Base-by-base conservation (phyloP, 768 basidiomycete species). In the Flagelloscypha sp. region DNA sequence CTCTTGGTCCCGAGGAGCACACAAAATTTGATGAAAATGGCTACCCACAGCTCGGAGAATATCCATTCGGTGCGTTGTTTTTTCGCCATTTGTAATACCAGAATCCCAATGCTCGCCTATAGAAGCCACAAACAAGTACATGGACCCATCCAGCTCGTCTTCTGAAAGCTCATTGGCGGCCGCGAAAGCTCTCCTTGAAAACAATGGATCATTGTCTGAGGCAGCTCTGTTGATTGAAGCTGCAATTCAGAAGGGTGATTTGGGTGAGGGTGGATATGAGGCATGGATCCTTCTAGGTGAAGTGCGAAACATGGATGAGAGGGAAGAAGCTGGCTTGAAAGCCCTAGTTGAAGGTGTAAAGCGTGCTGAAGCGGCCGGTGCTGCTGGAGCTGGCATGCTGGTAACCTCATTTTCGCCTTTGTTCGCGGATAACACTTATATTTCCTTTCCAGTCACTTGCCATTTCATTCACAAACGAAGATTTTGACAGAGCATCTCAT, bases 391-490 rank as follows among this genome's bases (percentile, higher is more conserved):
- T 25, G 86, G 86, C 35, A 84, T 83, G 79, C 56, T 87, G 48
- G 85, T 84, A 57, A 37, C 18, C 15, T 33, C 21, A 25, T 29
- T 20, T 34, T 28, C 24, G 27, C 19, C 16, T 12, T 18, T 10
- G 12, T 15, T 19, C 16, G 7, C 24, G 20, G n/a, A n/a, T n/a
- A n/a, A n/a, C 11, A 31, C 33, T 33, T 40, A 31, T 15, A 9
- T 7, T 33, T 18, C 22, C 34, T 24, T 22, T 13, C 25, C 48
- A 97, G 93, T 90, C 90, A 5, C 73, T 97, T 22, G 92, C 94
- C 1, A 90, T 97, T 44, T 90, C 89, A 7, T 98, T 87, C 56
- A 94, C 93, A 21, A 99, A 98, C 49, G 94, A 98, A 59, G 76
- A 76, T 0, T 84, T 80, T 47, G 93, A 98, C 48, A 70, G 84